These are phyloP conservation scores for Lachancea mirantina DNA, from an alignment of 805 yeast genomes.

Conservation along the genomic window DNA sequence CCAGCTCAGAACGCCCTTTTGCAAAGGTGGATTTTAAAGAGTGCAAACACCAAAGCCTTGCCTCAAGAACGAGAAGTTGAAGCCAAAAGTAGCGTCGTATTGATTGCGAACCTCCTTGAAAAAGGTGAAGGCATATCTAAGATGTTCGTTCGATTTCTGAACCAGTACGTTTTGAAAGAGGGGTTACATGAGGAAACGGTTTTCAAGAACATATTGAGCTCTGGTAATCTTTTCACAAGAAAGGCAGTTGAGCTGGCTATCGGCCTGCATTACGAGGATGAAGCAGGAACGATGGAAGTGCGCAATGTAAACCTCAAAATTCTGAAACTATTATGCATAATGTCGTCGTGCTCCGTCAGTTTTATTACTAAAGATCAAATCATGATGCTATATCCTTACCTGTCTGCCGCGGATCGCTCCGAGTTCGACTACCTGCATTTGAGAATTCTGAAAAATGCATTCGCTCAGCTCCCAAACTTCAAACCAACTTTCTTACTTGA, in stretches of 20 bases:
- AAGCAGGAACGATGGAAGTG: conserved; percentile 7
- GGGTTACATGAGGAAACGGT: conserved; percentile 14
- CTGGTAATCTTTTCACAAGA: conserved; percentile 13
- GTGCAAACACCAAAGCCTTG: conserved; percentile 6
- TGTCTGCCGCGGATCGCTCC: conserved; percentile 44
- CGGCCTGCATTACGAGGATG: conserved; percentile 27
- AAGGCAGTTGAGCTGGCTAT: conserved; percentile 23
- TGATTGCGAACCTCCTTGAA: conserved; percentile 36
- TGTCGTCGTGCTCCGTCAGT: conserved; percentile 46
- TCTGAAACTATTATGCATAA: conserved; percentile 39
- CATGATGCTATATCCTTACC: conserved; percentile 54
- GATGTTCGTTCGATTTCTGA: conserved; percentile 43
- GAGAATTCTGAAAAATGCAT: conserved; percentile 44
- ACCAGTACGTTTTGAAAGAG: conserved; percentile 35
- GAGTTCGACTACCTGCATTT: conserved; percentile 41
- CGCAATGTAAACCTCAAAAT: conserved; percentile 24
- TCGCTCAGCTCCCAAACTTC: conserved; percentile 39
- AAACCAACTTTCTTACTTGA: conserved; percentile 44
- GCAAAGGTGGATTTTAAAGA: conserved; percentile 32
- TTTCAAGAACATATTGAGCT: background rate
- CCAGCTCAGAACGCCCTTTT: conserved; percentile 34
- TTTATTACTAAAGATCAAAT: conserved; percentile 63
- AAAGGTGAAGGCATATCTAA: conserved; percentile 36
- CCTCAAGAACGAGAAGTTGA: conserved; percentile 10
- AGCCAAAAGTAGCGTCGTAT: conserved; percentile 20